Percentiles rank a stretch among this genome's conserved stretches.
These are phyloP conservation scores for Trichoderma aggressivum DNA, from an alignment of 2,329 filamentous ascomycete species.

Conservation along the genomic window DNA sequence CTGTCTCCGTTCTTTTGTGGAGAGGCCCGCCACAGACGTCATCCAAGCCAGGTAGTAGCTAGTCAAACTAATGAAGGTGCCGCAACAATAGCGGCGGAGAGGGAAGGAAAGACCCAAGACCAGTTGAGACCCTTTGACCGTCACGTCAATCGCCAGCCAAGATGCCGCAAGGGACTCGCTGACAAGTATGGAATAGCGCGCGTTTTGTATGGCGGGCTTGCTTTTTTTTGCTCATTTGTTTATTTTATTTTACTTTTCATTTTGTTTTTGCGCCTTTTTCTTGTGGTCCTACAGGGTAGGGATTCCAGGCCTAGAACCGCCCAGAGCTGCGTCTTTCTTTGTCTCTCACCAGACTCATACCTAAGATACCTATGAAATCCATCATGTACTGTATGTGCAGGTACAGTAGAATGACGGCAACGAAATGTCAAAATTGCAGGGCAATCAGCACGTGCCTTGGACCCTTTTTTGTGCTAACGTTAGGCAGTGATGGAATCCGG, in stretches of 20 bases:
- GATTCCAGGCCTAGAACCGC: neutral
- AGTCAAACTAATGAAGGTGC: neutral
- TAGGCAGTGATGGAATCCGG: neutral
- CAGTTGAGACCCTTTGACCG: neutral
- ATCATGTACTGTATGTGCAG: too few species aligned
- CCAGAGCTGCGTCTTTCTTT: neutral
- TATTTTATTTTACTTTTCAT: neutral
- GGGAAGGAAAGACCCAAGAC: neutral
- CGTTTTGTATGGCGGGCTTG: neutral
- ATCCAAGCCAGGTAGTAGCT: neutral
- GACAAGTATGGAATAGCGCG: neutral
- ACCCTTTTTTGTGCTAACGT: neutral
- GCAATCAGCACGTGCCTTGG: neutral
- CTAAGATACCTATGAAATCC: too few species aligned
- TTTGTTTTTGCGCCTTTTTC: neutral
- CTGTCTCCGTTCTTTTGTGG: neutral
- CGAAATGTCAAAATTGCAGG: neutral
- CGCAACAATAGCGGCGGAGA: neutral
- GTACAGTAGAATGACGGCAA: neutral
- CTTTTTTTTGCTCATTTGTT: neutral
- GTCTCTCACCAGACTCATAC: neutral
- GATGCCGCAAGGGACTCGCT: neutral
- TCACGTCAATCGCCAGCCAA: neutral
- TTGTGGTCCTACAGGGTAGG: neutral
- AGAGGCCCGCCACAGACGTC: neutral